phyloP scores from a whole-genome alignment of 352 stramenopile genomes.

The Aphanomyces astaci region DNA sequence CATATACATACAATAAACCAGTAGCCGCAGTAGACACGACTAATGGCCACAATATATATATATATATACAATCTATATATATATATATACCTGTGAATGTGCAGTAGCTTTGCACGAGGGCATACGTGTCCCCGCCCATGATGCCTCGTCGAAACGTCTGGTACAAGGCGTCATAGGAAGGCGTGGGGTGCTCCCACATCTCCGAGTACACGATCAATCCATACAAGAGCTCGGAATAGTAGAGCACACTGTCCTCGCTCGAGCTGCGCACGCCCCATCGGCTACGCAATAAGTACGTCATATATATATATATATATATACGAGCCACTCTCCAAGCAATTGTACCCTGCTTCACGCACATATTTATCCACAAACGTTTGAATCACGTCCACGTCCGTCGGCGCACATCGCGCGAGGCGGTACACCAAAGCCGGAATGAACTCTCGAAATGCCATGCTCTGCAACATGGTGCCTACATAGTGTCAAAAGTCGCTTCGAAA shows the following conservation, averaged over 20 bases:
- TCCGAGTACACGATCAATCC: slow-evolving; percentile 65
- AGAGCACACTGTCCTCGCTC: neutral
- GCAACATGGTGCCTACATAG: slow-evolving; percentile 32
- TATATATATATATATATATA: neutral
- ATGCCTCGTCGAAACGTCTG: slow-evolving; percentile 38
- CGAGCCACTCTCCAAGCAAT: neutral
- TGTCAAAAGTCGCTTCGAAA: neutral
- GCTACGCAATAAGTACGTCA: too few species aligned
- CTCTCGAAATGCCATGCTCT: slow-evolving; percentile 36
- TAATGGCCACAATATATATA: too few species aligned
- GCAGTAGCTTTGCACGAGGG: slow-evolving; percentile 48
- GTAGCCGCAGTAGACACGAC: too few species aligned
- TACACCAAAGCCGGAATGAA: slow-evolving; percentile 59
- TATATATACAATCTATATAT: too few species aligned
- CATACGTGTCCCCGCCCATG: slow-evolving; percentile 43
- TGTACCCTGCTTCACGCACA: slow-evolving; percentile 16
- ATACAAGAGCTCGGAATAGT: slow-evolving; percentile 39
- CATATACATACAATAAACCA: too few species aligned
- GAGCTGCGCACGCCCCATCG: neutral
- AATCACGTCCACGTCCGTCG: slow-evolving; percentile 40
- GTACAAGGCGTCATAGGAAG: slow-evolving; percentile 36
- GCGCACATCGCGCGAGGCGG: slow-evolving; percentile 44
- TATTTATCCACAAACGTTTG: slow-evolving; percentile 29
- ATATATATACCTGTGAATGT: slow-evolving; percentile 44
- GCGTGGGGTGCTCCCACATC: slow-evolving; percentile 55